A percentile compares a stretch with the other conserved stretches of the same genome.
These are phyloP conservation scores for Pseudogymnoascus sp. DNA, from an alignment of 2,329 filamentous ascomycete genomes.

Conservation along the genomic window DNA sequence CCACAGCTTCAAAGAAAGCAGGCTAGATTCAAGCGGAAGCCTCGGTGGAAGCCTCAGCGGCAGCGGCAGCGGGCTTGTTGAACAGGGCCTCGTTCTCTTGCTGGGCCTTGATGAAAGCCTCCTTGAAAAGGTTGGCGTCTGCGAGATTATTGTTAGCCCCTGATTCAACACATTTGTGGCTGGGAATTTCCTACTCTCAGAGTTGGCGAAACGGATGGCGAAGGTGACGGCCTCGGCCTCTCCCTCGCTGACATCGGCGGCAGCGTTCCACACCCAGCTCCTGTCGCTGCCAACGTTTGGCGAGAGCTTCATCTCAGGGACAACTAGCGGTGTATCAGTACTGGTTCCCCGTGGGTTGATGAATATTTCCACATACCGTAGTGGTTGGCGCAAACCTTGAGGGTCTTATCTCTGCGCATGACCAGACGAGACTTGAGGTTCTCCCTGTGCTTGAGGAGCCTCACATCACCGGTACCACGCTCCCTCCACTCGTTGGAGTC, in stretches of 20 bases:
- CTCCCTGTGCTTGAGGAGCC: slow-evolving; percentile 97
- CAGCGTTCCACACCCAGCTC: slow-evolving; percentile 98
- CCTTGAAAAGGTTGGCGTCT: slow-evolving; percentile 98
- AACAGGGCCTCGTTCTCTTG: slow-evolving; percentile 91
- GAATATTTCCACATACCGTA: slow-evolving; percentile 61
- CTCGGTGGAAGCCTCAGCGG: slow-evolving; percentile 15
- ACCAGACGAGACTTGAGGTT: slow-evolving; percentile 96
- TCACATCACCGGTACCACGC: slow-evolving; percentile 91
- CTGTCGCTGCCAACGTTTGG: slow-evolving; percentile 97
- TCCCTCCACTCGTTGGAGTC: slow-evolving; percentile 97
- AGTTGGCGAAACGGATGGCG: slow-evolving; percentile 95
- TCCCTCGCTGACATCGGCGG: slow-evolving; percentile 95
- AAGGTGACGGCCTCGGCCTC: slow-evolving; percentile 94
- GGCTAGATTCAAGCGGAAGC: slow-evolving; percentile 2
- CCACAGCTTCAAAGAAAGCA: not conserved
- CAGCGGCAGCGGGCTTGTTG: slow-evolving; percentile 36
- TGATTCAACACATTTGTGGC: slow-evolving; percentile 3
- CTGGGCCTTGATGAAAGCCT: slow-evolving; percentile 93
- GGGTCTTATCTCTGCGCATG: slow-evolving; percentile 98
- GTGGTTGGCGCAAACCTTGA: slow-evolving; percentile 99
- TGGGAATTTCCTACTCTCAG: slow-evolving; percentile 63
- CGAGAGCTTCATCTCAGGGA: slow-evolving; percentile 97
- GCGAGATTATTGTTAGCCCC: slow-evolving; percentile 24
- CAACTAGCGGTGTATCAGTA: slow-evolving; percentile 49
- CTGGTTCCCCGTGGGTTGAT: not conserved